Percentiles rank a stretch among this genome's conserved stretches.
These are phyloP conservation scores for Fonsecaea erecta DNA, from an alignment of 2,329 filamentous ascomycete genomes.

Conservation along the genomic window DNA sequence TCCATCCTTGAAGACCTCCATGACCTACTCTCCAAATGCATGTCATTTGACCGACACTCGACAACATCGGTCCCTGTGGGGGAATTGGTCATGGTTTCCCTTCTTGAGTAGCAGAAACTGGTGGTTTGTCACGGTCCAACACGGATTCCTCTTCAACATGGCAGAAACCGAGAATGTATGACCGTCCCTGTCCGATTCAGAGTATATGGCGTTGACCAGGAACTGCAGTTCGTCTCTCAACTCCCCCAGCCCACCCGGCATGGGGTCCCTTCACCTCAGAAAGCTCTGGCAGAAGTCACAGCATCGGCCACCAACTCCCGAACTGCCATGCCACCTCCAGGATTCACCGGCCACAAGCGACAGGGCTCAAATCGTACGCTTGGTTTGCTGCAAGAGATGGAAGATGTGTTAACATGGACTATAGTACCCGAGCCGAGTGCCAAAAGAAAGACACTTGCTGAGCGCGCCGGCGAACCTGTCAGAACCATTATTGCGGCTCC, in stretches of 20 bases:
- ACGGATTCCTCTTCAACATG: conserved; percentile 16
- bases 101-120: not conserved
- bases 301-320: conserved; percentile 60
- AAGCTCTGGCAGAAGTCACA: conserved; percentile 56
- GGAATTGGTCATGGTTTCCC: not conserved
- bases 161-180: conserved; percentile 35
- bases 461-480: conserved; percentile 60
- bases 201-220: conserved; percentile 18
- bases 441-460: conserved; percentile 64
- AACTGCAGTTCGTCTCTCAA: conserved; percentile 40
- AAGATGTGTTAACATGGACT: conserved; percentile 42
- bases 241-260: conserved; percentile 44
- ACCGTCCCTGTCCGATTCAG: not conserved
- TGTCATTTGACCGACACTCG: not conserved
- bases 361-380: conserved; percentile 55
- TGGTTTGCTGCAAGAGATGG: conserved; percentile 41
- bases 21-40: not conserved
- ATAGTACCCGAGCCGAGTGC: conserved; percentile 60
- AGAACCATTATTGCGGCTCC: conserved; percentile 49
- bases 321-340: conserved; percentile 50
- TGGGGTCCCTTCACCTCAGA: conserved; percentile 37
- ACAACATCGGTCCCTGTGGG: not conserved
- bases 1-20: not conserved
- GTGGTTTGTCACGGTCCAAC: not conserved
- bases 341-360: conserved; percentile 53